Base-by-base conservation (phyloP, 768 basidiomycete genomes). In the Wakefieldia striispora region DNA sequence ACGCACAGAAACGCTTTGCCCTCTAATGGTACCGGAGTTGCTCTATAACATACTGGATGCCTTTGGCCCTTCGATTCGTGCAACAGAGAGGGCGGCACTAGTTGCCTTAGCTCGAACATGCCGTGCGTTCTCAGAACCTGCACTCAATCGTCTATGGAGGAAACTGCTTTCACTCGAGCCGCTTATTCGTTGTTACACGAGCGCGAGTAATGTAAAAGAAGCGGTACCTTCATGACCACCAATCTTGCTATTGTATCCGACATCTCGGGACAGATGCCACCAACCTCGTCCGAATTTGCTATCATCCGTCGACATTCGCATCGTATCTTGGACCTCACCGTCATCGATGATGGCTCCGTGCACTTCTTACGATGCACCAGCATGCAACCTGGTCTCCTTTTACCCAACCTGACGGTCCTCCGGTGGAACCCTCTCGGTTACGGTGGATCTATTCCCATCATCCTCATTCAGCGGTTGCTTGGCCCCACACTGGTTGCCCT, bases 121-220 rank as follows among this genome's bases (percentile, higher is more conserved):
- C 31, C 52, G 42, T 4, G 31, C 43, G 0, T 21, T 59, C 17
- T 59, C 39, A 4, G 39, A 52, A 17, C 50, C 49, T 27, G 44
- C 58, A 2, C 47, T 61, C 24, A 17, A 50, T 42, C 34, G 43
- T 40, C 31, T 57, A 5, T 60, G 55, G 58, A 42, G 20, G 36
- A 37, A 12, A 13, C 16, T 53, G 20, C 1, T 1, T 27, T 54
- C 55, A 6, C 59, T 61, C 20, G 2, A 37, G 23, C 59, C 55
- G 8, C 31, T 61, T 7, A 24, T 61, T 6, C 42, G 44, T 3
- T 57, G 57, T 17, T 60, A 52, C n/a, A 34, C 37, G 1, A 35
- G 10, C 6, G 6, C 2, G 11, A 34, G 24, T 24, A 19, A 40
- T 10, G 11, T 29, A 10, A 16, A 37, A 10, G 17, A 40, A 11